A percentile compares a stretch with the other conserved stretches of the same genome.
These are phyloP conservation scores for Sphagnum magellanicum DNA, from an alignment of 228 moss, liverwort and hornwort species.

Conservation along the genomic window DNA sequence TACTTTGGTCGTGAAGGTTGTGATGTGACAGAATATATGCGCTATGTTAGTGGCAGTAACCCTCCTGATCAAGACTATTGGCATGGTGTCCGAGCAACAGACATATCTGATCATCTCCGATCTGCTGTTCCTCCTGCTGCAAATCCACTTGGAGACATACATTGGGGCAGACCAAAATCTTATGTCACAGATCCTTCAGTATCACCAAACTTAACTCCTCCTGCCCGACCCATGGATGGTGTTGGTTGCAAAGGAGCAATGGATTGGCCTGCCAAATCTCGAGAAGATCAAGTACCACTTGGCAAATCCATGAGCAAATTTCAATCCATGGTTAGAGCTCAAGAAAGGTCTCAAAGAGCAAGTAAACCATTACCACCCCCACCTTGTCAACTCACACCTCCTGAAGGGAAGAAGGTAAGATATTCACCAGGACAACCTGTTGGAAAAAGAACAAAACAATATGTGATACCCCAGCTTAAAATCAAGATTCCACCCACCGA, in stretches of 20 bases:
- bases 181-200: conserved; percentile 6
- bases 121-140: background rate
- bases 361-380: background rate
- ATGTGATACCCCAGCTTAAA: background rate
- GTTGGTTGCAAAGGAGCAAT: background rate
- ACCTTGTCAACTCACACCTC: background rate
- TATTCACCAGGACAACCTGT: conserved; percentile 5
- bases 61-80: conserved; percentile 4
- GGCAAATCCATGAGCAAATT: conserved; percentile 4
- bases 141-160: background rate
- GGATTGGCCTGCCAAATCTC: conserved; percentile 5
- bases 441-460: background rate
- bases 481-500: conserved; percentile 2
- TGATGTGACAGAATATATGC: conserved; percentile 4
- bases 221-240: conserved; percentile 3
- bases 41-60: conserved; percentile 3
- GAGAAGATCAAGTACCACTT: conserved; percentile 6
- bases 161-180: conserved; percentile 6
- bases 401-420: background rate
- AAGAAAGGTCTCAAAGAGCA: conserved; percentile 1
- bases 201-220: conserved; percentile 6
- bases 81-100: conserved; percentile 3
- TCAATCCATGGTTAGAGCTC: background rate
- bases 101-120: conserved; percentile 5
- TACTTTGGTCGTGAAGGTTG: conserved; percentile 7